Evolutionary conservation across 306 rosid genomes (phyloP), one percentile per base, ranked within the genome.

Genomic region (Cucumis sativus): DNA sequence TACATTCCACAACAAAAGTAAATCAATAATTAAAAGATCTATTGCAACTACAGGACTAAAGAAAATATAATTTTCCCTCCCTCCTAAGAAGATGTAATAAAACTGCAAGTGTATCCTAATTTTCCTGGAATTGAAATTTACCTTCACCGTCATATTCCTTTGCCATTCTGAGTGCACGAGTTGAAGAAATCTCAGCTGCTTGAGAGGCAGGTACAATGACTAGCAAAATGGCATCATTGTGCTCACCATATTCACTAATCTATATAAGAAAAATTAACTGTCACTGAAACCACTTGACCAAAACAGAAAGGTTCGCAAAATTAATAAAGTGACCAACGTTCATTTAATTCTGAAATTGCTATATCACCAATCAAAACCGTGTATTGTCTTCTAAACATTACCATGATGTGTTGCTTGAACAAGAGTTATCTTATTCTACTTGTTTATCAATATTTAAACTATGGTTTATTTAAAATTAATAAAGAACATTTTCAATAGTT

Each of bases 121-220:
- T 57, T 40, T 0, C 47, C 49, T 28, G 40, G 41, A 21, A 20
- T 1, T 40, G 79, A 41, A 76, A 65, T 40, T 84, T 85, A 95
- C 99, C 97, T 75, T 95, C 99, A 78, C 83, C 84, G 47, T 95
- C 99, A 45, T 79, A 95, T 35, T 95, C 99, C 96, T 95, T 95
- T 60, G 92, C 93, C 47, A 60, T 41, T 87, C 90, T 89, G 28
- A 95, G 91, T 78, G 95, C 97, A 61, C 95, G 93, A 79, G 89
- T 90, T 52, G 99, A 90, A 81, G 97, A 91, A 75, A 95, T 57
- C 84, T 95, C 97, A 61, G 91, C 89, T 62, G 99, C 97, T 86
- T 95, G 99, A 61, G 97, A 81, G 6, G 99, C 99, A 79, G 99
- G 97, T 65, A 95, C 82, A 65, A 95, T 79, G 79, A 95, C 92